Evolutionary conservation across 371 early-diverging fungal species (phyloP), one percentile per base, ranked within the genome.

Genomic region (Mucor lusitanicus): DNA sequence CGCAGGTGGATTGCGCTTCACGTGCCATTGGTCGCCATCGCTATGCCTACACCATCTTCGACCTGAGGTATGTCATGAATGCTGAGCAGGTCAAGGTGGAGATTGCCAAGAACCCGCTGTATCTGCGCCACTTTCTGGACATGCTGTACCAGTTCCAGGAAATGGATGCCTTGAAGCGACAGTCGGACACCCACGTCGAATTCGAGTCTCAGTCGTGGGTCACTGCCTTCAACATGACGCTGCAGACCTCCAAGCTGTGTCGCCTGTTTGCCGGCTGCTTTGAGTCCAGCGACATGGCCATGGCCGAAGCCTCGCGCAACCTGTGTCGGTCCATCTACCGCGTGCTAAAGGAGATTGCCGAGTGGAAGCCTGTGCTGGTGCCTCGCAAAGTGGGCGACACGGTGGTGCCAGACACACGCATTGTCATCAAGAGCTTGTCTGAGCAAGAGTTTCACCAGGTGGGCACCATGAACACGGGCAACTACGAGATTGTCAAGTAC

Each of bases 201-300:
- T 98, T 90, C 64, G 98, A 98, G 76, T 84, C 90, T 11, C 88
- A 92, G 28, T 88, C 91, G 1, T 97, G 97, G 97, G 85, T 94
- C 12, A 84, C 90, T 65, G 95, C 96, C 0, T 97, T 97, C 75
- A 94, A 95, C 65, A 88, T 93, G 32, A 92, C 94, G 5, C 71
- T 92, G 46, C 93, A 91, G 63, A 88, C 90, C 13, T 91, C 90
- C 59, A 93, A 89, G 73, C 87, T 88, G 59, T 94, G 88, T 67
- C 86, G 92, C 5, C 88, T 88, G 57, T 87, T 92, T 78, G 88
- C 94, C 11, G 91, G 91, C 25, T 94, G 95, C 64, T 95, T 90
- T 61, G 61, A 68, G 39, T 28, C 68, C 1, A 33, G 61, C 9
- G 63, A 67, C 8, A 39, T 61, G 11, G 6, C 56, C 23, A 21